A percentile compares a stretch with the other conserved stretches of the same genome.
These are phyloP conservation scores for Ramaria sp. DNA, from an alignment of 768 basidiomycete species.

Conservation along the genomic window DNA sequence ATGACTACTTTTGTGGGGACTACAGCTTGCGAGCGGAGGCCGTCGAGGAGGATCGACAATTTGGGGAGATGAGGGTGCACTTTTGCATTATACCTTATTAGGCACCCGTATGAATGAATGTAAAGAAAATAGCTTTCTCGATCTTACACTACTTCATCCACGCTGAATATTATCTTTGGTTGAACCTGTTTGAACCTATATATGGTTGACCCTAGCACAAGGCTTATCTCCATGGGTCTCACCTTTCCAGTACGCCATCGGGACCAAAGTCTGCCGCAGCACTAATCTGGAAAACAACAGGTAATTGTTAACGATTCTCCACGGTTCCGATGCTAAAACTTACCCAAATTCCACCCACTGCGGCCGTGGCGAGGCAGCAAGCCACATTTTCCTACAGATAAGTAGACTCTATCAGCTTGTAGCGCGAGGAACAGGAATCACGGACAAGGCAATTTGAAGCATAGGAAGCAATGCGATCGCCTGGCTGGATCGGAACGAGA, in stretches of 20 bases:
- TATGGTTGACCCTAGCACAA: not conserved
- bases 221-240: constrained; percentile 5
- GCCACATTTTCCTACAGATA: constrained; percentile 49
- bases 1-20: constrained; percentile 43
- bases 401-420: not conserved
- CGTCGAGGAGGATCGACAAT: constrained; percentile 42
- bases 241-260: constrained; percentile 67
- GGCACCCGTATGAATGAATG: not conserved
- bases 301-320: not conserved
- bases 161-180: constrained; percentile 60
- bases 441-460: constrained; percentile 65
- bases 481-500: constrained; percentile 39
- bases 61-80: constrained; percentile 58
- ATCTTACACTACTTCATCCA: constrained; percentile 58
- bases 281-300: constrained; percentile 25
- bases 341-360: constrained; percentile 70
- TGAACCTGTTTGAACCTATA: constrained; percentile 67
- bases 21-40: constrained; percentile 29
- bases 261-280: constrained; percentile 79
- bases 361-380: constrained; percentile 55
- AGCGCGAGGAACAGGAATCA: constrained; percentile 11
- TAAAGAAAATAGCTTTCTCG: not conserved
- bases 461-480: constrained; percentile 69
- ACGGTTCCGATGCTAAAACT: not conserved
- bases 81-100: constrained; percentile 60